Percentiles rank a stretch among this genome's conserved stretches.
phyloP scores from a whole-genome alignment of 2,329 filamentous ascomycete species.

The Colletotrichum musae region DNA sequence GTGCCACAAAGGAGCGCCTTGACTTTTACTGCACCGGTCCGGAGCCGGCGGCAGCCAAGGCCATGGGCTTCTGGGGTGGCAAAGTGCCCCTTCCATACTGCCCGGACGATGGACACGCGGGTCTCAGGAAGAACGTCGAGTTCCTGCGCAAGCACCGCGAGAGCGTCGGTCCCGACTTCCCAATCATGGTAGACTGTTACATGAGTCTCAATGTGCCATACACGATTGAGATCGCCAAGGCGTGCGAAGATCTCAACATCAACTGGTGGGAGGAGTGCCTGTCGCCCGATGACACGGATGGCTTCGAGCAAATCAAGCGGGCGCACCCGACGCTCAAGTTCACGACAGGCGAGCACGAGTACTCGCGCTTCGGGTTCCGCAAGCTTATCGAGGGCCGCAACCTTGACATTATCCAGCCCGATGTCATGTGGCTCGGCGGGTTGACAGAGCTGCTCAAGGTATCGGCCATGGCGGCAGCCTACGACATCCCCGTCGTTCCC shows the following conservation, averaged over 20 bases:
- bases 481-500: constrained; percentile 95
- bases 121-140: constrained; percentile 89
- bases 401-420: constrained; percentile 93
- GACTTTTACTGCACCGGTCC: constrained; percentile 97
- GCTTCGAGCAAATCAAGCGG: constrained; percentile 89
- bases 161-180: constrained; percentile 89
- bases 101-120: constrained; percentile 86
- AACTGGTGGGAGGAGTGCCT: constrained; percentile 99
- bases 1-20: constrained; percentile 85
- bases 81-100: constrained; percentile 94
- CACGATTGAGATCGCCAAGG: constrained; percentile 91
- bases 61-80: constrained; percentile 90
- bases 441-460: constrained; percentile 94
- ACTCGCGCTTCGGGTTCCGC: constrained; percentile 93
- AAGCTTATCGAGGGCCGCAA: constrained; percentile 94
- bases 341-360: constrained; percentile 96
- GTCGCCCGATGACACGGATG: constrained; percentile 91
- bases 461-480: constrained; percentile 88
- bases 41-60: constrained; percentile 83
- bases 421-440: constrained; percentile 98
- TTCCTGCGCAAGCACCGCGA: constrained; percentile 89
- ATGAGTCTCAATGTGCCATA: constrained; percentile 96
- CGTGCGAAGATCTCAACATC: constrained; percentile 86
- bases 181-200: constrained; percentile 96
- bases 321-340: constrained; percentile 93